These are phyloP conservation scores for Backusella westeae DNA, from an alignment of 192 early-diverging fungal genomes.

Conservation along the genomic window DNA sequence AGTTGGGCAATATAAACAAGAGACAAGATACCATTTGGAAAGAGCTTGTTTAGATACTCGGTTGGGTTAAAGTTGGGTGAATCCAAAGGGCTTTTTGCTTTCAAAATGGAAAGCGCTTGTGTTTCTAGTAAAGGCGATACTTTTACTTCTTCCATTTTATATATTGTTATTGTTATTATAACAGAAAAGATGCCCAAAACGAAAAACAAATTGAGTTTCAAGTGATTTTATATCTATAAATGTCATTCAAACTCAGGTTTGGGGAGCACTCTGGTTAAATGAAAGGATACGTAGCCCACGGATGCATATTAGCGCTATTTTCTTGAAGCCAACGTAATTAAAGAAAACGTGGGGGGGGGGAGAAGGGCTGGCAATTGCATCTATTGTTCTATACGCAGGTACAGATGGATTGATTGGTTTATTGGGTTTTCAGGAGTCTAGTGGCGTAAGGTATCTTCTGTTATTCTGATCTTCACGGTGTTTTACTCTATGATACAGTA, in stretches of 20 bases:
- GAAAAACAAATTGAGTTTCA: background rate
- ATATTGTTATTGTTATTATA: background rate
- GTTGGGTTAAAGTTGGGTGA: conserved; percentile 68
- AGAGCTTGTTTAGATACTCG: conserved; percentile 77
- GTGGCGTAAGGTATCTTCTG: too few relatives aligned
- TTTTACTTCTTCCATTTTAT: conserved; percentile 33
- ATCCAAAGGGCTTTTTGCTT: conserved; percentile 64
- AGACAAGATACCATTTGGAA: conserved; percentile 62
- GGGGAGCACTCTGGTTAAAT: too few relatives aligned
- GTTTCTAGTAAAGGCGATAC: conserved; percentile 57
- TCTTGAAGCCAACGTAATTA: too few relatives aligned
- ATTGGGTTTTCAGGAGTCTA: too few relatives aligned
- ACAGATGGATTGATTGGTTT: too few relatives aligned
- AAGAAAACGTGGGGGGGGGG: too few relatives aligned
- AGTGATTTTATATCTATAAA: background rate
- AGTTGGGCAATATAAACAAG: background rate
- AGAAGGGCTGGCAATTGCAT: too few relatives aligned
- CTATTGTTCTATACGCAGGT: too few relatives aligned
- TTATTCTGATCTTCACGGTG: too few relatives aligned
- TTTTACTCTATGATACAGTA: too few relatives aligned
- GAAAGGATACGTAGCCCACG: too few relatives aligned
- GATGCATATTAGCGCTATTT: too few relatives aligned
- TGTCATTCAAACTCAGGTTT: background rate
- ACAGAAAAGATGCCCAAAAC: background rate
- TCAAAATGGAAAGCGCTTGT: conserved; percentile 52